A percentile compares a stretch with the other conserved stretches of the same genome.
These are phyloP conservation scores for Wickerhamomyces canadensis DNA, from an alignment of 805 yeast genomes.

Conservation along the genomic window DNA sequence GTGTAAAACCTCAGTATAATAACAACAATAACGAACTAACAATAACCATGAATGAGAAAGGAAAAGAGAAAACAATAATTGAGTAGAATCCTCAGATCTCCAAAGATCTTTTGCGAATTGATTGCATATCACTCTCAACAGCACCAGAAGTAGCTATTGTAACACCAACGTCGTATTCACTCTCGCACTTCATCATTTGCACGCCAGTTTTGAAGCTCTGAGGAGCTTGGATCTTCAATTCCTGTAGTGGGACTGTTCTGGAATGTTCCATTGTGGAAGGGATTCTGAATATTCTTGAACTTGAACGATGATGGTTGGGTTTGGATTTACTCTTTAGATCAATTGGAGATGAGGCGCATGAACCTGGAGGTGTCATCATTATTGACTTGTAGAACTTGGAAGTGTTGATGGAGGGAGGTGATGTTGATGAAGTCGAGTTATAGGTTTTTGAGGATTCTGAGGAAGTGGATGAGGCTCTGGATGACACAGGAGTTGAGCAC, in stretches of 20 bases:
- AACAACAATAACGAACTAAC: too few relatives aligned
- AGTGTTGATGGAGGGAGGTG: background rate
- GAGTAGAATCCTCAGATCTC: constrained; percentile 3
- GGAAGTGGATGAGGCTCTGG: constrained; percentile 11
- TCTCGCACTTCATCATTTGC: too few relatives aligned
- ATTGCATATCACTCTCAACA: background rate
- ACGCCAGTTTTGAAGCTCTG: background rate
- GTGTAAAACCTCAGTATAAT: too few relatives aligned
- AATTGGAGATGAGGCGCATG: constrained; percentile 16
- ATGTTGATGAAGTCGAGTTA: constrained; percentile 7
- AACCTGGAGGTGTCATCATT: constrained; percentile 15
- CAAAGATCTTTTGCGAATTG: constrained; percentile 1
- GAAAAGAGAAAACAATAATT: too few relatives aligned
- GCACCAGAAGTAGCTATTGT: too few relatives aligned
- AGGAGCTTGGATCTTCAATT: constrained; percentile 4
- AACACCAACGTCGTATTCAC: too few relatives aligned
- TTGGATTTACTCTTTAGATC: too few relatives aligned
- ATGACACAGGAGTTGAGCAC: background rate
- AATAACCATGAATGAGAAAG: too few relatives aligned
- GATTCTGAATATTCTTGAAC: constrained; percentile 1
- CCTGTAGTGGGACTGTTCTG: constrained; percentile 5
- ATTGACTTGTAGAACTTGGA: too few relatives aligned
- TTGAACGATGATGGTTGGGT: constrained; percentile 1
- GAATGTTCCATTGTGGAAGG: constrained; percentile 1
- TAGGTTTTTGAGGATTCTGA: constrained; percentile 11